Evolutionary conservation across 2,329 filamentous ascomycete species (phyloP), one percentile per base, ranked within the genome.

Genomic region (Cercospora sojina): DNA sequence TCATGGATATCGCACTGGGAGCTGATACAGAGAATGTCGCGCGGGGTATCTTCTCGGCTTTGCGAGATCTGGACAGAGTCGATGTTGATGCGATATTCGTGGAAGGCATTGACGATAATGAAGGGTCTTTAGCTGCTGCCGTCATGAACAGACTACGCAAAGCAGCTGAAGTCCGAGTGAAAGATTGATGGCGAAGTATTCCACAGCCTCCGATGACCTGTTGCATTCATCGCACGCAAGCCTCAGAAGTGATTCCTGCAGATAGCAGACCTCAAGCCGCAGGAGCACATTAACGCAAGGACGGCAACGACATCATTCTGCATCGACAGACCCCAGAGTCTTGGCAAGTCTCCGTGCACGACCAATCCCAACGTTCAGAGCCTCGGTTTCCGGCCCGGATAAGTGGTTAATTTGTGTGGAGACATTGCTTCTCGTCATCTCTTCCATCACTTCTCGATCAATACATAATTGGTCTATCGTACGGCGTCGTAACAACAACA

Each of bases 1-100:
- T 86, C 3, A 85, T 92, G 73, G 91, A 96, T 73, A 87, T 96
- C 55, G 81, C 87, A 66, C 83, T 99, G 13, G 93, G 94, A 0
- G 80, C 80, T 16, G 86, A 90, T 53, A 88, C 88, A 0, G 86
- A 87, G 71, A 86, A 86, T 32, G 93, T 99, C 72, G 94, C 95
- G 1, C 88, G 93, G 72, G 91, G 91, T 0, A 82, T 99, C 13
- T 99, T 99, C 77, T 91, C 92, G 12, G 91, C 92, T 1, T 82
- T 99, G 62, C 85, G 95, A 62, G 91, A 93, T 72, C 85, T 99
- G 69, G 95, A 99, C 77, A 87, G 89, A 73, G 84, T 88, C 69
- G 86, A 88, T 31, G 92, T 92, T 3, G 89, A 95, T 75, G 84
- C 90, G 20, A 97, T 99, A 61, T 91, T 93, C 72, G 92, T 98